These are phyloP conservation scores for Ambrosiella xylebori DNA, from an alignment of 2,329 filamentous ascomycete species.

Conservation along the genomic window DNA sequence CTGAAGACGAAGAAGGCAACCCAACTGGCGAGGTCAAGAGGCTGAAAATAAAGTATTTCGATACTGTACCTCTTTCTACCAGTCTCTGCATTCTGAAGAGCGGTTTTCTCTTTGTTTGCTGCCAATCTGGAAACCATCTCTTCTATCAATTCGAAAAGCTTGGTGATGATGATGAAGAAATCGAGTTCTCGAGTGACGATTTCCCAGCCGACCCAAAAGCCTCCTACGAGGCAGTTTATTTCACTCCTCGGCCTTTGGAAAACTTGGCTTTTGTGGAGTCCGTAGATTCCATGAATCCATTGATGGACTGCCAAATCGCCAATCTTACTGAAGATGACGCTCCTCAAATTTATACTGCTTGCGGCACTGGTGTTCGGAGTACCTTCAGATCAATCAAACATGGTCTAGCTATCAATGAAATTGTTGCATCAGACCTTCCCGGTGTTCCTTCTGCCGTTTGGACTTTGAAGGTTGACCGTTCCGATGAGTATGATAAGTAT, in stretches of 20 bases:
- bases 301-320: slow-evolving; percentile 79
- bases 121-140: slow-evolving; percentile 81
- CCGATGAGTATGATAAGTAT: slow-evolving; percentile 80
- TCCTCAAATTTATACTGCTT: slow-evolving; percentile 88
- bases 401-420: slow-evolving; percentile 81
- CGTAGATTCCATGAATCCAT: slow-evolving; percentile 75
- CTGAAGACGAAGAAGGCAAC: slow-evolving; percentile 61
- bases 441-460: slow-evolving; percentile 83
- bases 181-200: slow-evolving; percentile 67
- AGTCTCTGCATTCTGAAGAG: slow-evolving; percentile 88
- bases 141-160: slow-evolving; percentile 97
- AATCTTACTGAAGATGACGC: slow-evolving; percentile 87
- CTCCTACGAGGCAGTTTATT: slow-evolving; percentile 64
- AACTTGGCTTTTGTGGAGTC: slow-evolving; percentile 75
- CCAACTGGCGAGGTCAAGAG: slow-evolving; percentile 64
- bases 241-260: slow-evolving; percentile 60
- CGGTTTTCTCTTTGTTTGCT: slow-evolving; percentile 83
- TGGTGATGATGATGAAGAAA: slow-evolving; percentile 84
- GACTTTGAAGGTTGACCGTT: slow-evolving; percentile 73
- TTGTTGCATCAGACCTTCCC: slow-evolving; percentile 83
- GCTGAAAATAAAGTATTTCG: slow-evolving; percentile 93
- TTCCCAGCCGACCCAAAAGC: slow-evolving; percentile 61
- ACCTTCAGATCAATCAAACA: slow-evolving; percentile 86
- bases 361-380: slow-evolving; percentile 74
- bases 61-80: slow-evolving; percentile 77